Evolutionary conservation across 2,329 filamentous ascomycete species (phyloP).

Genomic region (Epichloe bromicola): DNA sequence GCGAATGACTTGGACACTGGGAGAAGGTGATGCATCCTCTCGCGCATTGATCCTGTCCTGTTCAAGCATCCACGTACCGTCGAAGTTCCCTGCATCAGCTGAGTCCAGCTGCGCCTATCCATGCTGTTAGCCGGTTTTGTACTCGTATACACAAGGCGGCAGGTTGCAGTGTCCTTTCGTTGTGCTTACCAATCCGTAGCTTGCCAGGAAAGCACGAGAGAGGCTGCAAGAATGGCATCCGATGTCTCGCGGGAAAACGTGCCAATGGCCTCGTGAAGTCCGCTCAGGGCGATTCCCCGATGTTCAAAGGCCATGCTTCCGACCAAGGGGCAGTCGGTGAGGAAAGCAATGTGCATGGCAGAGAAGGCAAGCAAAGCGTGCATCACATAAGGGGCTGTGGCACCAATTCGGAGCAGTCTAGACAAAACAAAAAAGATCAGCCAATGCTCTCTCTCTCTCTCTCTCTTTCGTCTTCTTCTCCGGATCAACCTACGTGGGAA

Average conservation of each 20-base stretch:
- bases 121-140: constrained; percentile 15
- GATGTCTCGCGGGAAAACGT: constrained; percentile 76
- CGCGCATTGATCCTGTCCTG: not conserved
- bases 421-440: not conserved
- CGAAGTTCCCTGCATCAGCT: constrained; percentile 80
- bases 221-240: constrained; percentile 83
- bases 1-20: not conserved
- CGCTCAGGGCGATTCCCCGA: constrained; percentile 71
- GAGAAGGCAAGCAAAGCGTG: constrained; percentile 84
- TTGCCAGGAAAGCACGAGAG: constrained; percentile 89
- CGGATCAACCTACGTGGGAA: constrained; percentile 61
- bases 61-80: constrained; percentile 45
- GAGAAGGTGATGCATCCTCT: no score
- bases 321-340: constrained; percentile 74
- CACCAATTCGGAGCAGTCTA: constrained; percentile 56
- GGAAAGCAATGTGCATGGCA: constrained; percentile 85
- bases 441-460: not conserved
- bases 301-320: constrained; percentile 84
- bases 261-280: constrained; percentile 76
- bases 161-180: not conserved
- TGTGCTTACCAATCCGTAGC: constrained; percentile 76
- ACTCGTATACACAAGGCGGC: not conserved
- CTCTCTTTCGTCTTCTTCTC: not conserved
- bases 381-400: constrained; percentile 82
- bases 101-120: constrained; percentile 78